These are phyloP conservation scores for Amyloporia xantha DNA, from an alignment of 768 basidiomycete species.

Conservation along the genomic window DNA sequence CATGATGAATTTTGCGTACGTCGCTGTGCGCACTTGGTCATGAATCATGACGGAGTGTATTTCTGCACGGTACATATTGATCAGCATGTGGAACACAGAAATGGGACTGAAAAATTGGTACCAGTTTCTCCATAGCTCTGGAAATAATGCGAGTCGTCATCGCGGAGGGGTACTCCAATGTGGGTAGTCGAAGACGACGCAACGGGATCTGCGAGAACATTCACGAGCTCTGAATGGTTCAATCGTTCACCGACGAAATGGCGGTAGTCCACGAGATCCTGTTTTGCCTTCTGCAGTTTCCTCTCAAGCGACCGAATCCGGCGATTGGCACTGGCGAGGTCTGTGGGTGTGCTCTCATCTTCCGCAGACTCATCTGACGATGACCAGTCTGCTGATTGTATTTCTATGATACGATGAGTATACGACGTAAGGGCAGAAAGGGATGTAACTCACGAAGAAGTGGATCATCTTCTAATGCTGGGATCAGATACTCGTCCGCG, in stretches of 20 bases:
- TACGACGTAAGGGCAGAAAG: neutral
- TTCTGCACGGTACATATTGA: constrained; percentile 40
- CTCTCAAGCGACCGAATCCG: constrained; percentile 55
- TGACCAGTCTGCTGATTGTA: constrained; percentile 66
- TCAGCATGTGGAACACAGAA: neutral
- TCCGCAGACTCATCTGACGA: constrained; percentile 62
- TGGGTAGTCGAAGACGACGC: constrained; percentile 17
- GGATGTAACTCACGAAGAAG: constrained; percentile 63
- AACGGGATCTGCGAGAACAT: constrained; percentile 32
- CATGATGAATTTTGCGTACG: constrained; percentile 89
- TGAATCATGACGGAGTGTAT: constrained; percentile 97
- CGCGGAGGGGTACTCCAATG: constrained; percentile 36
- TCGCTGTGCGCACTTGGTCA: constrained; percentile 88
- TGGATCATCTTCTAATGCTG: constrained; percentile 81
- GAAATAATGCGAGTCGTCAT: constrained; percentile 94
- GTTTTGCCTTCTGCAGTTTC: constrained; percentile 51
- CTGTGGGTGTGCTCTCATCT: constrained; percentile 18
- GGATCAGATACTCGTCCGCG: constrained; percentile 77
- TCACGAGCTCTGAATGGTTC: constrained; percentile 37
- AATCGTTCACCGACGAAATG: constrained; percentile 48
- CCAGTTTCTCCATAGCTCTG: constrained; percentile 86
- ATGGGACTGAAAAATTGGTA: too few species aligned
- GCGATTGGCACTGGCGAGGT: constrained; percentile 29
- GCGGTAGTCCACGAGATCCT: constrained; percentile 59
- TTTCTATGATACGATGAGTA: constrained; percentile 29